Evolutionary conservation across 1,139 yeast species (phyloP).

Genomic region (Petasospora fabianii): DNA sequence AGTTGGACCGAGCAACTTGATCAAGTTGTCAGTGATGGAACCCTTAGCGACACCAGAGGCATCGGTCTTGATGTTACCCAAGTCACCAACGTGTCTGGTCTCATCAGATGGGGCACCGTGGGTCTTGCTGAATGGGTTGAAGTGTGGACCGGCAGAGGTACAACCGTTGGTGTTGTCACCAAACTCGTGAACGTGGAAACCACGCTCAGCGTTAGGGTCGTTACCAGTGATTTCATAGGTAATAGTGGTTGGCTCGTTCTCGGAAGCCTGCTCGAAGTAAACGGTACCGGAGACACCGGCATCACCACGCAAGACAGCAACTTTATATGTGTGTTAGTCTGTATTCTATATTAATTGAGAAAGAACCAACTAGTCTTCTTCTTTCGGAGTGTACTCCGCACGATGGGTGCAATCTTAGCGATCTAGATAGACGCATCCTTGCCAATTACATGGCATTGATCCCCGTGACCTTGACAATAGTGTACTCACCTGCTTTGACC

Average conservation of each 20-base stretch:
- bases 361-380: not conserved
- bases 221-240: constrained; percentile 87
- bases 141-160: constrained; percentile 98
- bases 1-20: constrained; percentile 80
- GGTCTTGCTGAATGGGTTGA: constrained; percentile 86
- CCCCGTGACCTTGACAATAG: too few species aligned
- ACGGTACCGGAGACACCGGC: constrained; percentile 84
- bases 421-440: not conserved
- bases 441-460: too few species aligned
- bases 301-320: constrained; percentile 96
- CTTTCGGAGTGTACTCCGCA: constrained; percentile 5
- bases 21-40: constrained; percentile 66
- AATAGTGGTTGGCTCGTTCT: constrained; percentile 77
- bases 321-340: constrained; percentile 34
- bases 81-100: constrained; percentile 93
- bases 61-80: constrained; percentile 91
- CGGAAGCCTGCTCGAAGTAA: constrained; percentile 76
- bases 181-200: constrained; percentile 96
- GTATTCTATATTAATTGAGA: not conserved
- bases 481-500: constrained; percentile 39
- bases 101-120: constrained; percentile 96
- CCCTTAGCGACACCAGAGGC: constrained; percentile 88
- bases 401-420: not conserved
- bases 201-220: constrained; percentile 83
- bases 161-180: constrained; percentile 99